These are phyloP conservation scores for Parsonsia alboflavescens DNA, from an alignment of 257 asterid species.

Conservation along the genomic window DNA sequence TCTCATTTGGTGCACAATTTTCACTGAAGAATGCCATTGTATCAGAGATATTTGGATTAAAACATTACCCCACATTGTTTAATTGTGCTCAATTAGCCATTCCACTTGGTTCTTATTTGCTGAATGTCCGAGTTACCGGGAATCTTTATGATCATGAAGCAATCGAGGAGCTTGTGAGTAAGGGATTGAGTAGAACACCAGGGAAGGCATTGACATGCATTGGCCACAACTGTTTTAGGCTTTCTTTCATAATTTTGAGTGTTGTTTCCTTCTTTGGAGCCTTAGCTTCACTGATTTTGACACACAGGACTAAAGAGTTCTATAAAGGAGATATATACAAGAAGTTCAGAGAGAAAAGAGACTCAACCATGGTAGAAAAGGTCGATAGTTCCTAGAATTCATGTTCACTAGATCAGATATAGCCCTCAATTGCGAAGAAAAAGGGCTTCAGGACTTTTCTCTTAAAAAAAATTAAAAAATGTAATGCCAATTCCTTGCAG, in stretches of 20 bases:
- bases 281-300: slow-evolving; percentile 46
- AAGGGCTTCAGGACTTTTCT: too few species aligned
- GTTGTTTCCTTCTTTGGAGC: slow-evolving; percentile 51
- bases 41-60: slow-evolving; percentile 67
- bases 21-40: slow-evolving; percentile 51
- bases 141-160: slow-evolving; percentile 61
- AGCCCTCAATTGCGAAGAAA: not conserved
- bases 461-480: too few species aligned
- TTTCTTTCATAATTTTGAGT: slow-evolving; percentile 50
- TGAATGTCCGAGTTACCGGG: slow-evolving; percentile 59
- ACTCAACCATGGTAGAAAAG: slow-evolving; percentile 23
- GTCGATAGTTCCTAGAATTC: not conserved
- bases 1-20: slow-evolving; percentile 70
- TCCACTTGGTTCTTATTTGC: slow-evolving; percentile 59
- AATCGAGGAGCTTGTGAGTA: slow-evolving; percentile 36
- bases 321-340: slow-evolving; percentile 59
- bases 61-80: slow-evolving; percentile 60
- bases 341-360: slow-evolving; percentile 52
- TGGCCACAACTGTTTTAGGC: slow-evolving; percentile 45
- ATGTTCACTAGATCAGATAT: not conserved
- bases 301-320: slow-evolving; percentile 46
- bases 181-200: slow-evolving; percentile 47
- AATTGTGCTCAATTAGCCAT: slow-evolving; percentile 70
- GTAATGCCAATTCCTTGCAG: too few species aligned
- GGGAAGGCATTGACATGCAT: slow-evolving; percentile 57